phyloP scores from a whole-genome alignment of 2,329 filamentous ascomycete species.

The Cladosporium sp. region DNA sequence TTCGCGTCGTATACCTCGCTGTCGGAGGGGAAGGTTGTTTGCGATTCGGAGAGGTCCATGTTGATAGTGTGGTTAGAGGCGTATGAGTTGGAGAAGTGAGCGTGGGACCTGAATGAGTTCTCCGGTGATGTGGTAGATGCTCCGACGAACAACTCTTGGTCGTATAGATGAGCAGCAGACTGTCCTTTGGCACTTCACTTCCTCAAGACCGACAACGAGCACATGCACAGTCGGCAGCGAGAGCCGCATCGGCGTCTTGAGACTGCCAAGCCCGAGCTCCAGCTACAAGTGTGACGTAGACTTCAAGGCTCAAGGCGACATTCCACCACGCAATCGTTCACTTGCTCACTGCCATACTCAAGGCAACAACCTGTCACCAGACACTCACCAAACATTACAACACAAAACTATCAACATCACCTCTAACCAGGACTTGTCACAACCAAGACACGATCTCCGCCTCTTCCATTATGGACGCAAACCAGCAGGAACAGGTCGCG shows the following conservation, averaged over 20 bases:
- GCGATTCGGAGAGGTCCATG: constrained; percentile 63
- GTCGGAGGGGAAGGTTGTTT: constrained; percentile 77
- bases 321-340: constrained; percentile 22
- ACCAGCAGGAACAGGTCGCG: constrained; percentile 36
- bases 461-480: constrained; percentile 30
- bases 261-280: constrained; percentile 7
- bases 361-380: constrained; percentile 28
- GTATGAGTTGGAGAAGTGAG: background rate
- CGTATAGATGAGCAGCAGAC: background rate
- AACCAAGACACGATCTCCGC: background rate
- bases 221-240: constrained; percentile 7
- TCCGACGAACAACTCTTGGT: background rate
- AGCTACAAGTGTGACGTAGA: constrained; percentile 6
- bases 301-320: constrained; percentile 40
- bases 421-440: background rate
- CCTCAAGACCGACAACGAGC: background rate
- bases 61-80: background rate
- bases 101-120: background rate
- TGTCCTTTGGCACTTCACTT: background rate
- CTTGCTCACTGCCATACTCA: background rate
- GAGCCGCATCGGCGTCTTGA: constrained; percentile 5
- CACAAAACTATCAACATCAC: background rate
- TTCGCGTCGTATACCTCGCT: constrained; percentile 79
- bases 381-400: background rate
- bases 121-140: background rate